Evolutionary conservation across 352 stramenopile species (phyloP).

Genomic region (Phytophthora pseudosyringae): DNA sequence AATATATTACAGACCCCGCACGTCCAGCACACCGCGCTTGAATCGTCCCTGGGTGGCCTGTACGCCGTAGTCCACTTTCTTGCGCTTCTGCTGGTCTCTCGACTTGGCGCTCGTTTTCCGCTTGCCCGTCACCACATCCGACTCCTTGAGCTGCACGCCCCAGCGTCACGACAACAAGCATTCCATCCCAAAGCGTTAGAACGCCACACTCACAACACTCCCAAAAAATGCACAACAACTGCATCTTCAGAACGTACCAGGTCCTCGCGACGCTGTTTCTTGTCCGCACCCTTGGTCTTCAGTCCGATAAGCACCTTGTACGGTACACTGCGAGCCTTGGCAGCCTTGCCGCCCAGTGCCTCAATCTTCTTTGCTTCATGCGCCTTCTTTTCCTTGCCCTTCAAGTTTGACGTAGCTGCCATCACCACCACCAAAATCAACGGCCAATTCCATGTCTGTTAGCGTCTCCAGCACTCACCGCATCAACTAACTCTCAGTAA

Average conservation of each 20-base stretch:
- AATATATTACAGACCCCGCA: constrained; percentile 52
- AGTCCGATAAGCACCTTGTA: constrained; percentile 81
- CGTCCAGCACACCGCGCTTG: constrained; percentile 77
- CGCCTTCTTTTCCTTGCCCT: constrained; percentile 84
- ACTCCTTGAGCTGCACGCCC: constrained; percentile 60
- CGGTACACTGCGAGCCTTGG: constrained; percentile 62
- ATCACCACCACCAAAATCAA: constrained; percentile 1
- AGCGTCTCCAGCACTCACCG: neutral
- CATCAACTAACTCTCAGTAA: constrained; percentile 6
- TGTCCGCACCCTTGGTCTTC: constrained; percentile 64
- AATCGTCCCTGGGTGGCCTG: constrained; percentile 80
- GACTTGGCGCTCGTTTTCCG: constrained; percentile 50
- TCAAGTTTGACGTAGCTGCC: constrained; percentile 58
- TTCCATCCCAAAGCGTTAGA: neutral
- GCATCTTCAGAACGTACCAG: constrained; percentile 41
- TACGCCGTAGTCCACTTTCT: constrained; percentile 76
- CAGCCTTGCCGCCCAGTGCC: constrained; percentile 63
- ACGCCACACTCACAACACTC: neutral
- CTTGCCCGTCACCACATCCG: constrained; percentile 78
- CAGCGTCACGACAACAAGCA: neutral
- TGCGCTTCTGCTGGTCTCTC: constrained; percentile 63
- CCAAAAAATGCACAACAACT: neutral
- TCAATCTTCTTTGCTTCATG: constrained; percentile 79
- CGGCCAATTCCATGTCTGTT: neutral
- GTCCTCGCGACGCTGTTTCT: constrained; percentile 63